Evolutionary conservation across 306 rosid genomes (phyloP).

Genomic region (Castanopsis chinensis): DNA sequence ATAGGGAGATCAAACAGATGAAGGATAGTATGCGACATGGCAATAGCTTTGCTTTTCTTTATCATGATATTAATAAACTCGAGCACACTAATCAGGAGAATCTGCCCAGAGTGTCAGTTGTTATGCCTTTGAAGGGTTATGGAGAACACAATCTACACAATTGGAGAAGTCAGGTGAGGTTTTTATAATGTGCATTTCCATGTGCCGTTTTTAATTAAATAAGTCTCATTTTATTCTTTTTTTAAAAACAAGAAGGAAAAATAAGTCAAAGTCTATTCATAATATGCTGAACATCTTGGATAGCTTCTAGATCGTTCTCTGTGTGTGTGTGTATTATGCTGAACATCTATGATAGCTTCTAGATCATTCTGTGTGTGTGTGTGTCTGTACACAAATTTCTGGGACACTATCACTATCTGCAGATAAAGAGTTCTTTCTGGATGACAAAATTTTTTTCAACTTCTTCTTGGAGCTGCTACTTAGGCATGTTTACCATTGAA

Average conservation of each 20-base stretch:
- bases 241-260: not conserved
- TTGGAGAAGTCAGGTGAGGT: conserved; percentile 91
- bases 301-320: not conserved
- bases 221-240: not conserved
- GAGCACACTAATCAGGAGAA: conserved; percentile 82
- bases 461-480: conserved; percentile 19
- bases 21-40: conserved; percentile 50
- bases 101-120: conserved; percentile 74
- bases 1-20: conserved; percentile 69
- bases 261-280: not conserved
- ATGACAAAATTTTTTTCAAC: not conserved
- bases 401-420: not conserved
- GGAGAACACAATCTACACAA: conserved; percentile 98
- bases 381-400: not conserved
- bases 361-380: not conserved
- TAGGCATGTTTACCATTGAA: not conserved
- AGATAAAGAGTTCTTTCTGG: not conserved
- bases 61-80: conserved; percentile 71
- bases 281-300: too few species aligned
- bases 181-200: conserved; percentile 6
- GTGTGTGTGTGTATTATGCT: not conserved
- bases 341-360: too few species aligned
- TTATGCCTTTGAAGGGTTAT: conserved; percentile 96
- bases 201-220: conserved; percentile 12
- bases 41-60: conserved; percentile 79